Evolutionary conservation across 148 eudicot genomes (phyloP).

Genomic region (Gaultheria prostrata): DNA sequence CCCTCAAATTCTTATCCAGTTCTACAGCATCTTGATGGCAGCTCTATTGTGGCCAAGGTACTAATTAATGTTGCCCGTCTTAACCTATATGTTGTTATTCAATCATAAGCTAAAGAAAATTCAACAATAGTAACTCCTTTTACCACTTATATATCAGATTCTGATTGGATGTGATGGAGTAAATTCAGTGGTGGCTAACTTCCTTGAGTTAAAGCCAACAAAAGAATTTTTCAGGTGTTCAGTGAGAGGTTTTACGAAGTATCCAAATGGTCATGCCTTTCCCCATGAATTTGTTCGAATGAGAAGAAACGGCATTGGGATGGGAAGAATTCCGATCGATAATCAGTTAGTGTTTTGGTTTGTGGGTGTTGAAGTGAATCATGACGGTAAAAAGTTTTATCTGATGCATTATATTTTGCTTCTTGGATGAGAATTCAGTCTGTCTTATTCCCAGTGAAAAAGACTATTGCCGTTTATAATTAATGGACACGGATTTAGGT

Average conservation of each 20-base stretch:
- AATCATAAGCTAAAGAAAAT: too few species aligned
- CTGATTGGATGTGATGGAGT: conserved; percentile 57
- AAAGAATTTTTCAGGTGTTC: conserved; percentile 24
- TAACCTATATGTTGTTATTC: too few species aligned
- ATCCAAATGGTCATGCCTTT: conserved; percentile 45
- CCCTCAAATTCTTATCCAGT: neutral
- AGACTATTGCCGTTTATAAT: too few species aligned
- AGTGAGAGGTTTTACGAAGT: conserved; percentile 41
- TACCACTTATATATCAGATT: conserved; percentile 24
- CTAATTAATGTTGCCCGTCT: neutral
- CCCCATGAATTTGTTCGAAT: conserved; percentile 33
- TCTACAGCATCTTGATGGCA: neutral
- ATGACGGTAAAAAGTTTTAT: neutral
- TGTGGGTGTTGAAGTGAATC: neutral
- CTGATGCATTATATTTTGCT: neutral
- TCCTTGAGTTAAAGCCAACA: conserved; percentile 37
- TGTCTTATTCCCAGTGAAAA: too few species aligned
- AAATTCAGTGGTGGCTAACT: conserved; percentile 38
- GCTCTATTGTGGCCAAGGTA: neutral
- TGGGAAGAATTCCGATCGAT: conserved; percentile 41
- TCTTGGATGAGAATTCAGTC: too few species aligned
- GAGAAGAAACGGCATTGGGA: conserved; percentile 13
- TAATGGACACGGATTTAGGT: too few species aligned
- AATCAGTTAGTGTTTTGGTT: conserved; percentile 48
- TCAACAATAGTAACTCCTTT: neutral